Conservation (phyloP, 2,329 filamentous ascomycete genomes). For the Calonectria henricotiae region DNA sequence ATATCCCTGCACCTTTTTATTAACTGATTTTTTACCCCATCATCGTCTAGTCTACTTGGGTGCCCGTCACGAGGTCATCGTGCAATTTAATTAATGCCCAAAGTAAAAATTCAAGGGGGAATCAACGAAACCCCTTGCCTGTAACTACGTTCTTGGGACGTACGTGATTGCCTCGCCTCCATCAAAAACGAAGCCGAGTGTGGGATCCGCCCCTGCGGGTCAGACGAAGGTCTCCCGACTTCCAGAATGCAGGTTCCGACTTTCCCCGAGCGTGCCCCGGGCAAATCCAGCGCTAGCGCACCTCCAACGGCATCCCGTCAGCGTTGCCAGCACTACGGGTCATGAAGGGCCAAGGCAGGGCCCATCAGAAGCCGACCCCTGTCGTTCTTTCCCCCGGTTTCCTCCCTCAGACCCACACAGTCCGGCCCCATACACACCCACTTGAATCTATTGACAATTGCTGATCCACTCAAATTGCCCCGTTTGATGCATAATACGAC, state of each 20-base stretch:
- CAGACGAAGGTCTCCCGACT: constrained; percentile 50
- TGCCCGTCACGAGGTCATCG: background rate
- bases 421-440: constrained; percentile 5
- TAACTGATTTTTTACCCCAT: background rate
- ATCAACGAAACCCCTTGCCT: constrained; percentile 20
- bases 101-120: constrained; percentile 11
- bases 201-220: constrained; percentile 37
- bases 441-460: constrained; percentile 15
- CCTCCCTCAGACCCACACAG: constrained; percentile 14
- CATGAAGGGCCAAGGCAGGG: constrained; percentile 38
- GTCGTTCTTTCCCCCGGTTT: constrained; percentile 30
- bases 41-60: background rate
- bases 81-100: constrained; percentile 23
- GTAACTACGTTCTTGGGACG: constrained; percentile 18
- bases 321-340: constrained; percentile 47
- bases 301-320: constrained; percentile 44
- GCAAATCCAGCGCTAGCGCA: constrained; percentile 44
- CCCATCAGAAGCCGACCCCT: constrained; percentile 19
- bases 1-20: constrained; percentile 17
- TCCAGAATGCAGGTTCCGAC: constrained; percentile 50
- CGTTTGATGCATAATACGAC: constrained; percentile 28
- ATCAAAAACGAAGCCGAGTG: background rate
- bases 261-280: constrained; percentile 45
- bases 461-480: constrained; percentile 12
- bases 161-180: constrained; percentile 21